Base-by-base conservation (phyloP, 2,329 filamentous ascomycete species). In the Chalaropsis ovoidea region DNA sequence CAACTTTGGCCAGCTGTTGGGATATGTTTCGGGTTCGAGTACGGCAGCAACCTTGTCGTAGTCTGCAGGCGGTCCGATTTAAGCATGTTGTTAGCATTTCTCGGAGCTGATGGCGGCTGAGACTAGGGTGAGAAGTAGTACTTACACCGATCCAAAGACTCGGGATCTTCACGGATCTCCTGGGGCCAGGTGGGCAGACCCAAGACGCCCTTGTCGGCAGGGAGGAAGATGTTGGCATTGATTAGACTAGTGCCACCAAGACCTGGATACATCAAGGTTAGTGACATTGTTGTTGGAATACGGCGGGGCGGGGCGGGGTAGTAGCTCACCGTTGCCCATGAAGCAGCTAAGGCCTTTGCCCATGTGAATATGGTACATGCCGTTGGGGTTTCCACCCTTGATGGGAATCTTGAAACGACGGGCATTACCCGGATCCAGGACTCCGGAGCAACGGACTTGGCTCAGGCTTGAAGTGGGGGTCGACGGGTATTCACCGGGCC, bases 141-240 rank as follows among this genome's bases (percentile, higher is more conserved):
- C 80, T 74, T 71, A 83, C 82, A 86, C 68, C 77, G 71, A 45
- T 79, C 75, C 43, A 86, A 69, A 7, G 72, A 73, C 0, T 73
- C 71, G 1, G 74, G 74, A 24, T 77, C 70, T 1, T 79, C 69
- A 43, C 80, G 73, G 17, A 87, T 79, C 71, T 86, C 80, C 10
- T 77, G 70, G 0, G 86, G 85, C 85, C 85, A 88, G 8, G 77
- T 74, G 1, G 78, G 75, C 73, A 83, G 76, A 1, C 73, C 71
- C 65, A 88, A 72, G 0, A 82, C 82, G 3, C 77, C 76, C 15
- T 79, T 72, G 65, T 86, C 83, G 2, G 83, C 80, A 69, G 82
- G 78, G 17, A 87, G 74, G 69, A 86, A 88, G 1, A 88, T 81
- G 70, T 87, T 87, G 10, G 85, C 84, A 68, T 88, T 88, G 49